These are phyloP conservation scores for Coemansia sp. DNA, from an alignment of 192 early-diverging fungal genomes.

Conservation along the genomic window DNA sequence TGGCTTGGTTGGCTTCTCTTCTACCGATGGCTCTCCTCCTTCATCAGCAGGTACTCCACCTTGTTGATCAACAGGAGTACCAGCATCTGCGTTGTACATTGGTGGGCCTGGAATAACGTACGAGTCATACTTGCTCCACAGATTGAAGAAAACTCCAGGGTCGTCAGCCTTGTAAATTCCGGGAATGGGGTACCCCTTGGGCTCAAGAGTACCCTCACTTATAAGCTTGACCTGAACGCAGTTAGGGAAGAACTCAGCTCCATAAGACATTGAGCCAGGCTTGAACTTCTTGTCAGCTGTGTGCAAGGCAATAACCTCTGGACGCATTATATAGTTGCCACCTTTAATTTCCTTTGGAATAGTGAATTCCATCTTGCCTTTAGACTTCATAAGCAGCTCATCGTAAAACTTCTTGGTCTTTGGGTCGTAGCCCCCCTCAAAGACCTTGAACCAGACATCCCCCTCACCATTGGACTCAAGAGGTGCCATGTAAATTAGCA, in stretches of 20 bases:
- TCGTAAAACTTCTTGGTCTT: slow-evolving; percentile 14
- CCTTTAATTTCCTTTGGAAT: slow-evolving; percentile 21
- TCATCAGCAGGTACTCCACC: neutral
- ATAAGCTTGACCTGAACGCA: slow-evolving; percentile 20
- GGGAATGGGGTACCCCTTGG: slow-evolving; percentile 12
- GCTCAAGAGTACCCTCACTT: neutral
- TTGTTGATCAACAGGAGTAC: neutral
- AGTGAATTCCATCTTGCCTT: slow-evolving; percentile 18
- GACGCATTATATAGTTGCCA: slow-evolving; percentile 34
- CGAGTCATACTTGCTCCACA: neutral
- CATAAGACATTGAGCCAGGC: neutral
- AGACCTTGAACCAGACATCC: slow-evolving; percentile 28
- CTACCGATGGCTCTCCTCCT: neutral
- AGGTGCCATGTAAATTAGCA: slow-evolving; percentile 17
- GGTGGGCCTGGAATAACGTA: neutral
- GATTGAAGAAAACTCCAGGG: slow-evolving; percentile 19
- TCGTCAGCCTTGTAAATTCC: slow-evolving; percentile 21
- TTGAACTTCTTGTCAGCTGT: neutral
- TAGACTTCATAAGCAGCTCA: slow-evolving; percentile 9
- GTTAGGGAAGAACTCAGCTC: slow-evolving; percentile 35
- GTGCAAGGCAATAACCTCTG: slow-evolving; percentile 34
- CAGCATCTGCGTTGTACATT: neutral
- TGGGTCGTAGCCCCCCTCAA: slow-evolving; percentile 14
- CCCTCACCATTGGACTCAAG: slow-evolving; percentile 8
- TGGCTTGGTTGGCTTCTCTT: neutral